Conservation (phyloP, 2,329 filamentous ascomycete genomes). For the Colletotrichum caudatum region DNA sequence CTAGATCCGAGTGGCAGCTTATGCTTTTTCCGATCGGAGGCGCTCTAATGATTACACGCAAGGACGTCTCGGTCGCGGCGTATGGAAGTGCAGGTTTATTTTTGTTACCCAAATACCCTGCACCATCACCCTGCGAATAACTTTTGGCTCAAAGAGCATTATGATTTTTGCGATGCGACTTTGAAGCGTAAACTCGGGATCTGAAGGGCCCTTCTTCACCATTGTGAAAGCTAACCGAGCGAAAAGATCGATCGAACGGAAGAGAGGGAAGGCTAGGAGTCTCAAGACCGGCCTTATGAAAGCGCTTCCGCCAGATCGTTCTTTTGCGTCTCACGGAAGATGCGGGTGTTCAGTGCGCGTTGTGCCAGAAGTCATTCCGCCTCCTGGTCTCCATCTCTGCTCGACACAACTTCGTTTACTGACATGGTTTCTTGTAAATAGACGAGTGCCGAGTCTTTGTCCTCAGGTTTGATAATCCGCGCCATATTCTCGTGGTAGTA, state of each 20-base stretch:
- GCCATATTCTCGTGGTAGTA: accelerated
- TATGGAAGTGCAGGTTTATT: too few relatives aligned
- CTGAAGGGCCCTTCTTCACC: not conserved
- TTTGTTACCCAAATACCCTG: too few relatives aligned
- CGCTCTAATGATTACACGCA: not conserved
- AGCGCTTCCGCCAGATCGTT: not conserved
- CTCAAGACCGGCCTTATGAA: too few relatives aligned
- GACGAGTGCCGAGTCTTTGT: not conserved
- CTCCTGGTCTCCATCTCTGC: accelerated
- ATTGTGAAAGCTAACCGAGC: too few relatives aligned
- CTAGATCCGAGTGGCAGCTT: not conserved
- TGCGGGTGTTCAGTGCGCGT: not conserved
- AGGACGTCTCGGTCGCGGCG: too few relatives aligned
- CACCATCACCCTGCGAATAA: too few relatives aligned
- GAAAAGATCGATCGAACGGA: not conserved
- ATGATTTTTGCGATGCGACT: not conserved
- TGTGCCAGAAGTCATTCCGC: accelerated
- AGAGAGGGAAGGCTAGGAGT: not conserved
- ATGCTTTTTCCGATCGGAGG: not conserved
- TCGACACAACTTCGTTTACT: not conserved
- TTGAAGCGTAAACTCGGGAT: not conserved
- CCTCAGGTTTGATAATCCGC: accelerated
- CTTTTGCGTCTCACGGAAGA: not conserved
- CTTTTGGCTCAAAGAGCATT: too few relatives aligned
- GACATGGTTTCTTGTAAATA: not conserved